Conservation (phyloP, 2,329 filamentous ascomycete genomes). For the Colletotrichum australisinense region DNA sequence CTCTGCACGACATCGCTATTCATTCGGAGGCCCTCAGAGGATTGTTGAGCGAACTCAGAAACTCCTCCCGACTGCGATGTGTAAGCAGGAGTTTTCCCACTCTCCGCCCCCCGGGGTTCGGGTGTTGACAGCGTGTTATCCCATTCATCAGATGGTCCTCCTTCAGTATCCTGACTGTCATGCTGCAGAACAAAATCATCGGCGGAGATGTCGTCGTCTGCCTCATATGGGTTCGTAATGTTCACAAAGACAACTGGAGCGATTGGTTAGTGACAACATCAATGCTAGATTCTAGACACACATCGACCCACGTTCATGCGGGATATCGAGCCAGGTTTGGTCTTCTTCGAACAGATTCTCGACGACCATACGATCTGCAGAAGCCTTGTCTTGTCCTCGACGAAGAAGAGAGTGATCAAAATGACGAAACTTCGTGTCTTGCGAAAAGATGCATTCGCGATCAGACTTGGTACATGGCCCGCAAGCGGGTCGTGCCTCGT, state of each 20-base stretch:
- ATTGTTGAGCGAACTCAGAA: too few relatives aligned
- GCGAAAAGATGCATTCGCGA: constrained; percentile 8
- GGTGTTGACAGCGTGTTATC: background rate
- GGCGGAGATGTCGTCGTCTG: background rate
- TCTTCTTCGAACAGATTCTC: background rate
- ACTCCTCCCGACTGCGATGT: too few relatives aligned
- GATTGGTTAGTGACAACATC: background rate
- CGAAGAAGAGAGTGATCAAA: background rate
- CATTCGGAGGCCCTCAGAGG: too few relatives aligned
- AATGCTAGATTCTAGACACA: too few relatives aligned
- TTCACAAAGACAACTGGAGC: background rate
- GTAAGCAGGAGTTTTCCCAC: too few relatives aligned
- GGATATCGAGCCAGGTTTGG: constrained; percentile 6
- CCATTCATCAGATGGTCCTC: background rate
- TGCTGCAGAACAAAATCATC: background rate
- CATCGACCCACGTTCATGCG: background rate
- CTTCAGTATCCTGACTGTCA: background rate
- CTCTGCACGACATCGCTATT: too few relatives aligned
- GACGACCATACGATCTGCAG: background rate
- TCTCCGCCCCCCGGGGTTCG: background rate
- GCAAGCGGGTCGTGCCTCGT: constrained; percentile 39
- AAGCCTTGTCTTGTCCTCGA: background rate
- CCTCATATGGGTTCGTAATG: background rate
- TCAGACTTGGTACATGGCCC: constrained; percentile 39
- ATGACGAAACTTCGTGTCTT: constrained; percentile 7